Evolutionary conservation across 176 grass and related monocot genomes (phyloP).

Genomic region (Ensete glaucum): DNA sequence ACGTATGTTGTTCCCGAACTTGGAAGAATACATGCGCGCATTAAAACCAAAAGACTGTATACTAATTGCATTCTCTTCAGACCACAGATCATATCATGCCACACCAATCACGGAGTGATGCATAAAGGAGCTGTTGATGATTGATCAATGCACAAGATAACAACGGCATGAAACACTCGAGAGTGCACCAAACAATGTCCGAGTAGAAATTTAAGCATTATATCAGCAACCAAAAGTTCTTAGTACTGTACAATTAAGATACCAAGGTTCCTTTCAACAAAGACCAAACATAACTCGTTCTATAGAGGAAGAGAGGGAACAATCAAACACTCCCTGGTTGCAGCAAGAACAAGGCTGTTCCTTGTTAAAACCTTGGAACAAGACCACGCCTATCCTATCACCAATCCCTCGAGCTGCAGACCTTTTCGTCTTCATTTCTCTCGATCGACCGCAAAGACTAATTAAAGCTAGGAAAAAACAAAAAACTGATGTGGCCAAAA

Average conservation of each 20-base stretch:
- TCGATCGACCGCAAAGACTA: neutral
- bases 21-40: too few species aligned
- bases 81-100: too few species aligned
- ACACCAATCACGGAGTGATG: too few species aligned
- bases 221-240: neutral
- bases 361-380: conserved; percentile 5
- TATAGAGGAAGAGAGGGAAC: neutral
- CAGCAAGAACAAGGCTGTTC: neutral
- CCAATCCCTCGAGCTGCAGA: neutral
- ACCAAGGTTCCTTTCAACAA: neutral
- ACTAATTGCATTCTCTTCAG: too few species aligned
- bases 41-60: too few species aligned
- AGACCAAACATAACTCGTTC: neutral
- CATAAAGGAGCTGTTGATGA: too few species aligned
- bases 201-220: too few species aligned
- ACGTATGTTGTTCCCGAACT: too few species aligned
- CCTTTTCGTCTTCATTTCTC: neutral
- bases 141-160: too few species aligned
- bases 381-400: neutral
- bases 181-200: too few species aligned
- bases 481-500: neutral
- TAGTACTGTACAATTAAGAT: neutral
- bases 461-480: neutral
- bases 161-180: too few species aligned
- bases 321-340: neutral